phyloP scores from a whole-genome alignment of 441 rosid genomes.

The Capsella rubella region DNA sequence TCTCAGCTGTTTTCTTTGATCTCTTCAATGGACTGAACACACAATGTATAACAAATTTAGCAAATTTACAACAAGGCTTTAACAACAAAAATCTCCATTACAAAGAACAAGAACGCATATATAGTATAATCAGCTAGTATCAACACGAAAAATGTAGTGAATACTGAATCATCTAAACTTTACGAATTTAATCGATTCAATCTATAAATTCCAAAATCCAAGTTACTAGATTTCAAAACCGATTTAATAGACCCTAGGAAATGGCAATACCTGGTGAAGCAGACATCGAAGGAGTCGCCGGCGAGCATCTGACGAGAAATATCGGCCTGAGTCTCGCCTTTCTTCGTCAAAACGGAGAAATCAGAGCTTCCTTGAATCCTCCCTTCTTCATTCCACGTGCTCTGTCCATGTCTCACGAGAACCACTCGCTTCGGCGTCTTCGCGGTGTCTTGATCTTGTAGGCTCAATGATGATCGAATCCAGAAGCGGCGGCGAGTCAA shows the following conservation, averaged over 20 bases:
- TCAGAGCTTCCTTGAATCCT: constrained; percentile 95
- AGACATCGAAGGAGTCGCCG: constrained; percentile 74
- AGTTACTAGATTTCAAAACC: neutral
- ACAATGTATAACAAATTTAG: neutral
- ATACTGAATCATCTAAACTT: neutral
- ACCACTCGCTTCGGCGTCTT: constrained; percentile 75
- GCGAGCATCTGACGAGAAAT: constrained; percentile 90
- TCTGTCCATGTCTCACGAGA: constrained; percentile 96
- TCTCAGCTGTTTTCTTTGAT: constrained; percentile 84
- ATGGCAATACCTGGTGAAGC: constrained; percentile 72
- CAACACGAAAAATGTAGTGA: neutral
- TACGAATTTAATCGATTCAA: neutral
- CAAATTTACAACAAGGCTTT: neutral
- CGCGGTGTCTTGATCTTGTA: constrained; percentile 39
- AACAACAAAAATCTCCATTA: neutral
- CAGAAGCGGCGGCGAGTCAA: constrained; percentile 20
- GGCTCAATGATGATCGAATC: constrained; percentile 52
- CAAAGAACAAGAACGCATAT: neutral
- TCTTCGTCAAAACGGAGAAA: constrained; percentile 79
- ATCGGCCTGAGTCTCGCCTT: constrained; percentile 89
- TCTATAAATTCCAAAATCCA: constrained; percentile 16
- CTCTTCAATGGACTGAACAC: constrained; percentile 72
- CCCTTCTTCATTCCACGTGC: constrained; percentile 94
- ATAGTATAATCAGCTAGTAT: too few species aligned
- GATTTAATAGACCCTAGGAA: neutral